Conservation (phyloP, 2,329 filamentous ascomycete species). For the Trichoderma afroharzianum region DNA sequence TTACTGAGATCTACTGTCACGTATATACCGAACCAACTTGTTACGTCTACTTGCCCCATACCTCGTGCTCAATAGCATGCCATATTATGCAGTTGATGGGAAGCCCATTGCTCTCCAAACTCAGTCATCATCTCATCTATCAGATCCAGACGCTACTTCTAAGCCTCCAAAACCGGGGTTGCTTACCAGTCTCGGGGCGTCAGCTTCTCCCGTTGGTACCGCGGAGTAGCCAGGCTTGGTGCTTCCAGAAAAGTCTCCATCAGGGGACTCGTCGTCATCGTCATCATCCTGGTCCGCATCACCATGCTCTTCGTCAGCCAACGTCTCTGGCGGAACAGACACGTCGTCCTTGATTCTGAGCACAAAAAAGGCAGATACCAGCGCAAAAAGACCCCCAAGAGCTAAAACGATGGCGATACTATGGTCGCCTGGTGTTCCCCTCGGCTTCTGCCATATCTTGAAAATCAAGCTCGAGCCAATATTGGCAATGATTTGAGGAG, state of each 20-base stretch:
- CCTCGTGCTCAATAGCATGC: neutral
- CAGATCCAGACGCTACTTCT: conserved; percentile 15
- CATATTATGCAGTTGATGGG: neutral
- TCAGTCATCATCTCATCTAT: neutral
- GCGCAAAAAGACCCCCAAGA: conserved; percentile 74
- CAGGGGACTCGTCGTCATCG: neutral
- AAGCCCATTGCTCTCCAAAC: neutral
- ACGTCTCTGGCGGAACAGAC: conserved; percentile 35
- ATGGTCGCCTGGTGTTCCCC: conserved; percentile 78
- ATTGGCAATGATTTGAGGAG: conserved; percentile 88
- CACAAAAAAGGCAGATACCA: conserved; percentile 73
- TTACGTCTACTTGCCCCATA: neutral
- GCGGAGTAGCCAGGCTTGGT: conserved; percentile 41
- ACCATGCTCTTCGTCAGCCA: conserved; percentile 43
- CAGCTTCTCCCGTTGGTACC: conserved; percentile 33
- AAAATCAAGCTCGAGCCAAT: conserved; percentile 82
- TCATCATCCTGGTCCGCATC: conserved; percentile 9
- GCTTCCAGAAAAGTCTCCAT: conserved; percentile 23
- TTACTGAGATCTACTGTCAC: neutral
- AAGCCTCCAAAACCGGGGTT: conserved; percentile 15
- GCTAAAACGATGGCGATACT: conserved; percentile 85
- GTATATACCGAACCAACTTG: neutral
- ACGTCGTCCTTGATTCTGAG: conserved; percentile 62
- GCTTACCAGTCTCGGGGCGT: neutral
- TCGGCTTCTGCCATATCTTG: conserved; percentile 78